These are phyloP conservation scores for Bipolaris oryzae DNA, from an alignment of 2,329 filamentous ascomycete species.

Conservation along the genomic window DNA sequence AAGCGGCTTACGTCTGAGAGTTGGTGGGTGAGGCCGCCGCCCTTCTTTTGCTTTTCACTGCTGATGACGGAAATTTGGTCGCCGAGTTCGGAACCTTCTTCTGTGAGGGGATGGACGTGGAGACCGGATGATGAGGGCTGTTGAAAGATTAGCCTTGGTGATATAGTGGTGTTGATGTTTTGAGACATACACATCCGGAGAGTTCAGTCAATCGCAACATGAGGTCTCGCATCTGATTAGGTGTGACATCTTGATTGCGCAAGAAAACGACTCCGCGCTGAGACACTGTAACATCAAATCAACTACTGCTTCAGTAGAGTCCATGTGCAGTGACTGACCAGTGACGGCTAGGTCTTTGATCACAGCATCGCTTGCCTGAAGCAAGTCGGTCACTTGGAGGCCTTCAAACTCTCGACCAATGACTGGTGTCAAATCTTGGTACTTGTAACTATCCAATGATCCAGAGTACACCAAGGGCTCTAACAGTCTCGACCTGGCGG, in stretches of 20 bases:
- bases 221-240: slow-evolving; percentile 68
- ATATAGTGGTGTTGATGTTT: neutral
- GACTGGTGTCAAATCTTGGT: slow-evolving; percentile 56
- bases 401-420: slow-evolving; percentile 58
- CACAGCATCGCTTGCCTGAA: slow-evolving; percentile 46
- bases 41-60: slow-evolving; percentile 43
- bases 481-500: slow-evolving; percentile 27
- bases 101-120: slow-evolving; percentile 51
- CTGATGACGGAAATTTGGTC: slow-evolving; percentile 50
- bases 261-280: slow-evolving; percentile 74
- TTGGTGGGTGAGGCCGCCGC: slow-evolving; percentile 49
- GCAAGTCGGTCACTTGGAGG: slow-evolving; percentile 37
- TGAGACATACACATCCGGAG: slow-evolving; percentile 58
- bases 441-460: slow-evolving; percentile 30
- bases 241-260: slow-evolving; percentile 62
- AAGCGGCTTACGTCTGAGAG: slow-evolving; percentile 46
- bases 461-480: slow-evolving; percentile 34
- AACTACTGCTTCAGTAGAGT: neutral
- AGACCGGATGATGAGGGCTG: slow-evolving; percentile 36
- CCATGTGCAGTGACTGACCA: slow-evolving; percentile 50
- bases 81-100: slow-evolving; percentile 51
- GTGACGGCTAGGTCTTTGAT: slow-evolving; percentile 60
- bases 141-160: slow-evolving; percentile 6
- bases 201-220: slow-evolving; percentile 65
- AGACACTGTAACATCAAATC: slow-evolving; percentile 58